phyloP scores from a whole-genome alignment of 2,329 filamentous ascomycete species.

The Alternaria sp. region DNA sequence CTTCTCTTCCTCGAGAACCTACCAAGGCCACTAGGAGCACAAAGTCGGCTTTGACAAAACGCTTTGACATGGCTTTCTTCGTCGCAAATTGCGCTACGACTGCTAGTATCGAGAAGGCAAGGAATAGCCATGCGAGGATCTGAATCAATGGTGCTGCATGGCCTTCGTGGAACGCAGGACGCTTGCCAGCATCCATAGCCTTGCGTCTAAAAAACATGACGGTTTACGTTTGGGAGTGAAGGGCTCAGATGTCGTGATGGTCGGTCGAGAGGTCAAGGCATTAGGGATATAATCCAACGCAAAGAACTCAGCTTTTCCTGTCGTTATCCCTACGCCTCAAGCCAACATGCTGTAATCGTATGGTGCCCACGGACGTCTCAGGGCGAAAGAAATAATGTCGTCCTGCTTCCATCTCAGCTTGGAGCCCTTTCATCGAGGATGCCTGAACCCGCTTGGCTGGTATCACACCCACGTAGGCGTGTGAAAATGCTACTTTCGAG shows the following conservation, averaged over 20 bases:
- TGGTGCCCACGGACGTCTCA: neutral
- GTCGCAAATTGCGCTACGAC: slow-evolving; percentile 11
- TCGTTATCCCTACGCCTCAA: slow-evolving; percentile 1
- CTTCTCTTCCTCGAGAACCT: neutral
- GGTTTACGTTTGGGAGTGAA: too few species aligned
- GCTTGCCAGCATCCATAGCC: neutral
- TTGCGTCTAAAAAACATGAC: neutral
- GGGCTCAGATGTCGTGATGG: too few species aligned
- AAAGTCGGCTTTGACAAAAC: neutral
- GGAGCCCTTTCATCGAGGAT: too few species aligned
- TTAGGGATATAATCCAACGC: too few species aligned
- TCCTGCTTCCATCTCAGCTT: too few species aligned
- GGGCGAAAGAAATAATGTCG: too few species aligned
- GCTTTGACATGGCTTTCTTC: slow-evolving; percentile 7
- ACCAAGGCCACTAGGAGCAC: neutral
- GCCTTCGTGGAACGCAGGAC: neutral
- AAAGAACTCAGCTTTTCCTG: too few species aligned
- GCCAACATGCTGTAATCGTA: neutral
- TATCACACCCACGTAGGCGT: too few species aligned
- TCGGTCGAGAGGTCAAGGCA: too few species aligned
- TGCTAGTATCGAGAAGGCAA: slow-evolving; percentile 4
- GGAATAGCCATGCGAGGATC: slow-evolving; percentile 12
- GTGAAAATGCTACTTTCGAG: too few species aligned
- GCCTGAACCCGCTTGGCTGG: too few species aligned
- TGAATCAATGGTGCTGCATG: slow-evolving; percentile 12